Evolutionary conservation across 192 early-diverging fungal species (phyloP).

Genomic region (Endogone sp.): DNA sequence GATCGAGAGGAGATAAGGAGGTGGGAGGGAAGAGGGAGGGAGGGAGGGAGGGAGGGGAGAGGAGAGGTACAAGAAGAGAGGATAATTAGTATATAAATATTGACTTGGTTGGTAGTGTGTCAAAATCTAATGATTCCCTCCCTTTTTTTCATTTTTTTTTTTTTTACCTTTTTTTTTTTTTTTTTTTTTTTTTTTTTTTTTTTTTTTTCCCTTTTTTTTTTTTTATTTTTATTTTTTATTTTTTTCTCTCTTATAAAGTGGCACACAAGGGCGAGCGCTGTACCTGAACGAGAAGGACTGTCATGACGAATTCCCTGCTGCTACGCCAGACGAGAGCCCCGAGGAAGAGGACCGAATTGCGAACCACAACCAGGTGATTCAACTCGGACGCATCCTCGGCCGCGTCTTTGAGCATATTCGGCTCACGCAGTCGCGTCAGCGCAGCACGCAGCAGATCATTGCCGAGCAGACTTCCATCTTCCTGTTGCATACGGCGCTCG

Average conservation of each 20-base stretch:
- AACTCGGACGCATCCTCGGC: conserved; percentile 17
- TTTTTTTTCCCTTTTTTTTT: too few relatives aligned
- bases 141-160: too few relatives aligned
- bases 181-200: too few relatives aligned
- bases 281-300: conserved; percentile 11
- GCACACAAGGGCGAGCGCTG: conserved; percentile 17
- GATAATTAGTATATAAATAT: too few relatives aligned
- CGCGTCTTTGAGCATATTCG: conserved; percentile 22
- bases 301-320: conserved; percentile 17
- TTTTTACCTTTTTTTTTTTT: too few relatives aligned
- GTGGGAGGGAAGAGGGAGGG: too few relatives aligned
- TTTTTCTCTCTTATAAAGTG: not conserved
- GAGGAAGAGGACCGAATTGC: conserved; percentile 21
- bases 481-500: conserved; percentile 24
- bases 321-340: conserved; percentile 17
- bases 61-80: too few relatives aligned
- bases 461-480: conserved; percentile 28
- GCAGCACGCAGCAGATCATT: conserved; percentile 14
- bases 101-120: too few relatives aligned
- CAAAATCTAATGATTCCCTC: too few relatives aligned
- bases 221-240: too few relatives aligned
- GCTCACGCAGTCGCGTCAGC: conserved; percentile 9
- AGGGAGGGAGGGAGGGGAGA: too few relatives aligned
- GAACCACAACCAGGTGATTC: conserved; percentile 28
- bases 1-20: too few relatives aligned